Conservation (phyloP, 441 rosid genomes). For the Viola pubescens region DNA sequence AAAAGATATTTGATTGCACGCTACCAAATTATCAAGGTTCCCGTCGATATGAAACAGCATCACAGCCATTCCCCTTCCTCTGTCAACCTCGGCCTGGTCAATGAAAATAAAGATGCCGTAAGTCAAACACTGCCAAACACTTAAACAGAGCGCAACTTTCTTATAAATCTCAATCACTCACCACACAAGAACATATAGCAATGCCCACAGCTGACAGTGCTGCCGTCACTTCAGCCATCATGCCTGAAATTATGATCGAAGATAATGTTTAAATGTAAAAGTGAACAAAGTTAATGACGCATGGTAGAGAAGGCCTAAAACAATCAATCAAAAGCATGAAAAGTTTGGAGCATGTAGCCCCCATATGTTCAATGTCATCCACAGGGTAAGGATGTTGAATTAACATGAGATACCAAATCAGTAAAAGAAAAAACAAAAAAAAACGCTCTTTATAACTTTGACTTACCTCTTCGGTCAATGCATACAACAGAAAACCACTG, state of each 20-base stretch:
- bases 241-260: conserved; percentile 38
- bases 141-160: not conserved
- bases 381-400: no score
- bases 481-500: conserved; percentile 86
- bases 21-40: conserved; percentile 64
- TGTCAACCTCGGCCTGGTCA: conserved; percentile 74
- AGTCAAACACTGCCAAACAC: not conserved
- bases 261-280: conserved; percentile 9
- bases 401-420: no score
- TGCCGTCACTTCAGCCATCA: conserved; percentile 83
- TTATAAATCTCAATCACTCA: conserved; percentile 32
- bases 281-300: not conserved
- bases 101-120: conserved; percentile 10
- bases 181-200: conserved; percentile 80
- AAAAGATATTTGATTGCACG: not conserved
- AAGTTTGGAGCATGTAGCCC: not conserved
- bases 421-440: no score
- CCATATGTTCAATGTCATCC: not conserved
- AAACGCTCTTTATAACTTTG: no score
- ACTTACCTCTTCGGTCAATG: conserved; percentile 75
- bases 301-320: not conserved
- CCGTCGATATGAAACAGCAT: conserved; percentile 87
- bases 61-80: conserved; percentile 87
- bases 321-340: not conserved
- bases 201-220: conserved; percentile 64